Base-by-base conservation (phyloP, 202 grass and related monocot genomes). In the Cymbopogon flexuosus region DNA sequence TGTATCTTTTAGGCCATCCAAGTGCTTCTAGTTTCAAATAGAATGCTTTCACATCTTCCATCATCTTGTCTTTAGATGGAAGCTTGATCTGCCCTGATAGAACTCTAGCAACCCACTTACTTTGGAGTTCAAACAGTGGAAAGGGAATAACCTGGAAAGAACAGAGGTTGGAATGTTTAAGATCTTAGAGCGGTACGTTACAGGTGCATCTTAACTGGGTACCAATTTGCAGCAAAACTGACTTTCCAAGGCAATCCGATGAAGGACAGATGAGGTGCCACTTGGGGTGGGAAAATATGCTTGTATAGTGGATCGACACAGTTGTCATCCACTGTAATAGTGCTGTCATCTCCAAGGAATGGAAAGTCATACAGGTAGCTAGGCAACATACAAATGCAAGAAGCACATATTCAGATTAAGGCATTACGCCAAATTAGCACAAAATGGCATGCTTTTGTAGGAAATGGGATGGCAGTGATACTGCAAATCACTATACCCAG, bases 1-100 rank as follows among this genome's bases (percentile, higher is more conserved):
- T 72, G 69, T 98, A 98, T 95, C 95, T 93, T 73, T 95, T 98
- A 56, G 92, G 92, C 92, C 88, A 91, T 89, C 95, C 90, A 68
- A 12, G 37, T 58, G 46, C 64, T 78, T 91, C 88, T 3, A 86
- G 35, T 52, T 80, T 70, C 5, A 18, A 45, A 74, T 93, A 85
- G 42, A 58, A 87, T 36, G 72, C 15, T 88, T 93, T 84, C 36
- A 88, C 82, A 89, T 98, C 92, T 68, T 86, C 68, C 84, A 90
- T 71, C 96, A 95, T 99, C 58, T 84, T 87, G 0, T 88, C 80
- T 65, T 86, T 78, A 8, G 90, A 84, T 33, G 92, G 92, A 35
- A 95, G 88, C 22, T 74, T 40, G n/a, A 91, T 87, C 30, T 80
- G 69, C 61, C 87, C 90, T 0, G 96, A 93, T 60, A 99, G 66